Conservation (phyloP, 2,329 filamentous ascomycete species). For the Colletotrichum abscissum region DNA sequence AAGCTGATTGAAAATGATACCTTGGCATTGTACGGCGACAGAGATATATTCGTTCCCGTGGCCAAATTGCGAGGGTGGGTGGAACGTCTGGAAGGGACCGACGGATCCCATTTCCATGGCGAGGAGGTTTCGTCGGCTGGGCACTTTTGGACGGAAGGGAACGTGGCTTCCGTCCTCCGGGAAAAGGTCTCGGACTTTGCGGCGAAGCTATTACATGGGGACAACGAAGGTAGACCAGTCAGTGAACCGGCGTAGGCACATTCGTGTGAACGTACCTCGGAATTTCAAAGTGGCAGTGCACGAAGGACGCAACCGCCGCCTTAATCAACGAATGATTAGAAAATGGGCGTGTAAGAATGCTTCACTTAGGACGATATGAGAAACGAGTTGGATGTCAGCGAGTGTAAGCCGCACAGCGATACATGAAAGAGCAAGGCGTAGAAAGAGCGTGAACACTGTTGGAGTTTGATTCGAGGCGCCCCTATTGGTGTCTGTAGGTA, state of each 20-base stretch:
- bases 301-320: neutral
- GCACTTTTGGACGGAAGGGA: conserved; percentile 72
- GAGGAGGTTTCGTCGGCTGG: conserved; percentile 64
- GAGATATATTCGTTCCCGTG: conserved; percentile 78
- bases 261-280: neutral
- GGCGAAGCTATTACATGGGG: conserved; percentile 31
- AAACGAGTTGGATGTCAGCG: neutral
- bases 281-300: neutral
- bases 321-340: neutral
- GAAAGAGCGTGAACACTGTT: neutral
- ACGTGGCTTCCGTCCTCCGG: conserved; percentile 53
- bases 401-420: neutral
- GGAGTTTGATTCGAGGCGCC: neutral
- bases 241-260: neutral
- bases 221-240: neutral
- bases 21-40: conserved; percentile 79
- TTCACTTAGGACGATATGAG: neutral
- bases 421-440: neutral
- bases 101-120: conserved; percentile 58
- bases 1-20: conserved; percentile 71
- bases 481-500: neutral
- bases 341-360: neutral
- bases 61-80: conserved; percentile 76
- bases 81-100: conserved; percentile 56
- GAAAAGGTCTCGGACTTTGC: conserved; percentile 44